These are phyloP conservation scores for Flaveria robusta DNA, from an alignment of 129 eudicot species.

Conservation along the genomic window DNA sequence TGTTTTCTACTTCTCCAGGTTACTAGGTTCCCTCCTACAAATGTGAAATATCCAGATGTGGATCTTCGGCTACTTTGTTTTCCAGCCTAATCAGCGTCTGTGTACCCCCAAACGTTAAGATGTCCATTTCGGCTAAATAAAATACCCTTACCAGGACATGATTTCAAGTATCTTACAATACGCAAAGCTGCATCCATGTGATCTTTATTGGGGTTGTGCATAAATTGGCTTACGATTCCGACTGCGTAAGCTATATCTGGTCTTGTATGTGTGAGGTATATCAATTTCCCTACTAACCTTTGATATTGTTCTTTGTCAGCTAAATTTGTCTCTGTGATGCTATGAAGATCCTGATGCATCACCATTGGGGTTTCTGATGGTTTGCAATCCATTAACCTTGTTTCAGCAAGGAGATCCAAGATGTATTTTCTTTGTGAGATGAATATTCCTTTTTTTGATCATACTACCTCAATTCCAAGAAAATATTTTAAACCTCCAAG, in stretches of 20 bases:
- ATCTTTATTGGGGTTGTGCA: neutral
- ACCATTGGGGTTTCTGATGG: neutral
- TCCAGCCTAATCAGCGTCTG: neutral
- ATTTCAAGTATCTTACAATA: neutral
- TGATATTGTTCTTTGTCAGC: neutral
- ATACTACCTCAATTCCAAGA: neutral
- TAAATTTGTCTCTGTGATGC: neutral
- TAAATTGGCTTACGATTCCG: neutral
- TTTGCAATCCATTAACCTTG: neutral
- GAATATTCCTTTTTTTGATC: neutral
- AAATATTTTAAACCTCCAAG: neutral
- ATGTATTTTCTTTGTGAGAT: neutral
- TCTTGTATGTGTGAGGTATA: neutral
- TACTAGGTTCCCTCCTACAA: neutral
- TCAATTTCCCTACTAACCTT: neutral
- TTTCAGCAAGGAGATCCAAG: neutral
- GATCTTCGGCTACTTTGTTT: neutral
- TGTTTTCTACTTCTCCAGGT: neutral
- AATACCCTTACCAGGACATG: neutral
- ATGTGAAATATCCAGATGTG: neutral
- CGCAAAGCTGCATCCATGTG: neutral
- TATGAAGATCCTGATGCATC: neutral
- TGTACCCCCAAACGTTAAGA: neutral
- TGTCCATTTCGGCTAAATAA: neutral
- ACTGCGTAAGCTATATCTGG: neutral